Evolutionary conservation across 1,284 basidiomycete genomes (phyloP).

Genomic region (Acaromyces ingoldii): DNA sequence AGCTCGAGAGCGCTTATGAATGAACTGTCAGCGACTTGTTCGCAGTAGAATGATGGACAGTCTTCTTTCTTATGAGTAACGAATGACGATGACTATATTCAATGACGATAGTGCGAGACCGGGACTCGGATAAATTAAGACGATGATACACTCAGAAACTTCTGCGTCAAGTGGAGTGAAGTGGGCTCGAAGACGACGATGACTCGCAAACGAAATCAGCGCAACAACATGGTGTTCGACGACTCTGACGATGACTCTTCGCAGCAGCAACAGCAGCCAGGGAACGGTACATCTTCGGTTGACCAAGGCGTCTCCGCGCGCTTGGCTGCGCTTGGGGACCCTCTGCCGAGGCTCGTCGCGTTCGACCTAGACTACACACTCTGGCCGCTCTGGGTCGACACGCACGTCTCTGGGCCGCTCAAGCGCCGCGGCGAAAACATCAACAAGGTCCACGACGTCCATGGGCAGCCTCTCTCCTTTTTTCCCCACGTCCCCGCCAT

Average conservation of each 20-base stretch:
- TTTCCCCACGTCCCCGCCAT: slow-evolving; percentile 43
- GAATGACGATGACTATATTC: too few relatives aligned
- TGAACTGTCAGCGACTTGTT: too few relatives aligned
- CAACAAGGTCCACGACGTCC: slow-evolving; percentile 37
- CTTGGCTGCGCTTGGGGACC: slow-evolving; percentile 4
- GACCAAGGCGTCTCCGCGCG: not conserved
- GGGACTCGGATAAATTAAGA: too few relatives aligned
- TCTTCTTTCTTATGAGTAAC: too few relatives aligned
- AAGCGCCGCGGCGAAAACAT: slow-evolving; percentile 22
- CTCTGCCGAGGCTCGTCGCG: slow-evolving; percentile 33
- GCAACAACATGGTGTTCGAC: not conserved
- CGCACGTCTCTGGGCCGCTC: slow-evolving; percentile 37
- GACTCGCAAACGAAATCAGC: not conserved
- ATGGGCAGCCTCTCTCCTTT: slow-evolving; percentile 30
- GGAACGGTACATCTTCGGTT: not conserved
- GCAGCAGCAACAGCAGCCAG: too few relatives aligned
- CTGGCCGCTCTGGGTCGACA: slow-evolving; percentile 48
- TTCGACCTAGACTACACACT: slow-evolving; percentile 39
- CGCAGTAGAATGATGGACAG: too few relatives aligned
- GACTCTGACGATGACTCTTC: not conserved
- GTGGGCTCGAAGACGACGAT: too few relatives aligned
- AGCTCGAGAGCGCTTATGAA: not conserved
- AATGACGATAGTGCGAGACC: too few relatives aligned
- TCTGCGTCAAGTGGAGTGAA: too few relatives aligned
- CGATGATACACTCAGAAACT: too few relatives aligned